Evolutionary conservation across 805 yeast genomes (phyloP).

Genomic region (Zygosaccharomyces pseudorouxii): DNA sequence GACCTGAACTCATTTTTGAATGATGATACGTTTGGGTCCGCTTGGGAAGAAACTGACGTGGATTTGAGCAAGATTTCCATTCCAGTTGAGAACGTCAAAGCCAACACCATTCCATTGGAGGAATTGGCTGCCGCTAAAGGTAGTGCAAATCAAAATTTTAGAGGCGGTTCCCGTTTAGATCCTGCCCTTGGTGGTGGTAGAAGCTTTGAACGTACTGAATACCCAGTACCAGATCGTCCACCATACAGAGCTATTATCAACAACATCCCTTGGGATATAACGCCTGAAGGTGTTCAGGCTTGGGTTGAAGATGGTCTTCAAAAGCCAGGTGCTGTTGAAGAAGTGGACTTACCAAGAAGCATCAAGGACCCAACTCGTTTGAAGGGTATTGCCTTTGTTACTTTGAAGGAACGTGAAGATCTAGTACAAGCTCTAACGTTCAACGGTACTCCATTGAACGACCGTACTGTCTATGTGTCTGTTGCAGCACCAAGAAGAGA

Average conservation of each 20-base stretch:
- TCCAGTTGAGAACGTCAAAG: slow-evolving; percentile 36
- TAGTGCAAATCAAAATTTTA: slow-evolving; percentile 24
- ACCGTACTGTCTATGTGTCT: slow-evolving; percentile 65
- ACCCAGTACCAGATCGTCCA: slow-evolving; percentile 83
- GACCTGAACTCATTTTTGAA: slow-evolving; percentile 81
- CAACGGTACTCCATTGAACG: slow-evolving; percentile 64
- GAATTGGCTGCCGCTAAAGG: slow-evolving; percentile 26
- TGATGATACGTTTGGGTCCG: slow-evolving; percentile 64
- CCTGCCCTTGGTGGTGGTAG: slow-evolving; percentile 38
- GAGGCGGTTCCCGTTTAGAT: slow-evolving; percentile 33
- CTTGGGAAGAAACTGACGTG: slow-evolving; percentile 85
- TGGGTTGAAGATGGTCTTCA: slow-evolving; percentile 54
- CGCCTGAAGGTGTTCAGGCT: slow-evolving; percentile 57
- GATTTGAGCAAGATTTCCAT: slow-evolving; percentile 63
- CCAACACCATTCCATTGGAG: slow-evolving; percentile 31
- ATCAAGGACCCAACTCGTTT: slow-evolving; percentile 54
- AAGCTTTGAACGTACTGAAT: slow-evolving; percentile 54
- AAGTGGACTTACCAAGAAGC: slow-evolving; percentile 72
- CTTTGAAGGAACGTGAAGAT: slow-evolving; percentile 71
- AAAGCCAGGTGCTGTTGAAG: slow-evolving; percentile 53
- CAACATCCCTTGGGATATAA: slow-evolving; percentile 78
- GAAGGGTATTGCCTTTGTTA: slow-evolving; percentile 86
- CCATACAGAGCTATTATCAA: slow-evolving; percentile 89
- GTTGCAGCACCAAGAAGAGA: slow-evolving; percentile 70
- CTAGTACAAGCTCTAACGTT: slow-evolving; percentile 68